These are phyloP conservation scores for Chlorella sorokiniana DNA, from an alignment of 139 green algal genomes.

Conservation along the genomic window DNA sequence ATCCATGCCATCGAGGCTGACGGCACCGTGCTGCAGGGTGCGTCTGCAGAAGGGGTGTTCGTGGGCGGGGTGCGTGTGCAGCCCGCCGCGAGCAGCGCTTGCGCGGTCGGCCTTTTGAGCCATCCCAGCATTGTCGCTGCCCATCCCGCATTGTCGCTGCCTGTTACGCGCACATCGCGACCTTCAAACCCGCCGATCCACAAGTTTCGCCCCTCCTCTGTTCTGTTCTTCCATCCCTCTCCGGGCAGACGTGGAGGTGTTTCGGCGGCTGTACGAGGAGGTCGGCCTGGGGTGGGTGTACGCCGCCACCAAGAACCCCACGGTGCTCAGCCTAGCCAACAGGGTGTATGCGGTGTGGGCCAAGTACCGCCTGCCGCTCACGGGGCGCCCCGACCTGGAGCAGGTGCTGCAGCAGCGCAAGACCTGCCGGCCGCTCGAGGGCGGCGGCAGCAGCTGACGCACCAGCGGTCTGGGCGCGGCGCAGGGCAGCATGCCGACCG, in stretches of 20 bases:
- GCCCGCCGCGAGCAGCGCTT: background rate
- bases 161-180: too few relatives aligned
- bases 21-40: conserved; percentile 68
- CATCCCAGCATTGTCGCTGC: background rate
- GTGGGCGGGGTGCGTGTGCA: background rate
- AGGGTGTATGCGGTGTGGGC: conserved; percentile 90
- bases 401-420: conserved; percentile 51
- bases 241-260: conserved; percentile 74
- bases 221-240: background rate
- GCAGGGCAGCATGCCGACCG: too few relatives aligned
- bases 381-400: conserved; percentile 60
- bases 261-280: conserved; percentile 83
- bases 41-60: too few relatives aligned
- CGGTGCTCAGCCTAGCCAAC: conserved; percentile 5
- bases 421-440: conserved; percentile 30
- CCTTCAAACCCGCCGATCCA: background rate
- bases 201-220: background rate
- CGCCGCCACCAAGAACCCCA: conserved; percentile 6
- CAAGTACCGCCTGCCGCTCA: conserved; percentile 74
- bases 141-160: background rate
- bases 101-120: background rate
- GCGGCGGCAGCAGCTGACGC: background rate
- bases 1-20: conserved; percentile 90
- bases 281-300: conserved; percentile 96
- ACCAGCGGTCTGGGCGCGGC: too few relatives aligned